Base-by-base conservation (phyloP, 2,329 filamentous ascomycete genomes). In the Dactylellina leptospora region DNA sequence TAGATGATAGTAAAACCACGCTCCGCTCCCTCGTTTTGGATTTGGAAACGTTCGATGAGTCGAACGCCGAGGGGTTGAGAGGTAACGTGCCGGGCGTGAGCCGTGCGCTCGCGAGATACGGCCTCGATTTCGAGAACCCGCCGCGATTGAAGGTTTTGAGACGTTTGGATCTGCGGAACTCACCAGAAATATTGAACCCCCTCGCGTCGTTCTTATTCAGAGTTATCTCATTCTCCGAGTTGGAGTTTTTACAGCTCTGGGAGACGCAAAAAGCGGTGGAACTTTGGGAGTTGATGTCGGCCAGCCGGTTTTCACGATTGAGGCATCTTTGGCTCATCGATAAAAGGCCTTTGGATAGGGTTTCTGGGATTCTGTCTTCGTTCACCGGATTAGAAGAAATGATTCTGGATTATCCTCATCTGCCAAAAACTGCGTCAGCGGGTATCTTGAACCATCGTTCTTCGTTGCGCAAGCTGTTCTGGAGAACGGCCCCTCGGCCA, bases 381-480 rank as follows among this genome's bases (percentile, higher is more conserved):
- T 44, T 44, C 40, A n/a, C 40, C 40, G 40, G 40, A 22, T 44
- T 44, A 18, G 16, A 44, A 10, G 40, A 44, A 20, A 5, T 44
- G 3, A 18, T 44, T 22, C 16, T 44, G 40, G 40, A 44, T 4
- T 44, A 6, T 44, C 40, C 40, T 44, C 40, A 44, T 22, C 11
- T n/a, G 16, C 40, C 40, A 18, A 20, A 44, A 8, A 44, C 40
- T 6, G 40, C 16, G 3, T 3, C 3, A 44, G 16, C 3, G 3
- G 40, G 40, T 20, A 44, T 44, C n/a, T 44, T 44, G 40, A 44
- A 44, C n/a, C 40, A 44, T 18, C n/a, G n/a, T 20, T 11, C 40
- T 44, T 44, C 40, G n/a, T 44, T 44, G 40, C 11, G 16, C 3
- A 44, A 44, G 40, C 18, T 44, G 40, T 20, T 44, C 40, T 44